Conservation (phyloP, 768 basidiomycete species). For the Pleurotus ostreatus region DNA sequence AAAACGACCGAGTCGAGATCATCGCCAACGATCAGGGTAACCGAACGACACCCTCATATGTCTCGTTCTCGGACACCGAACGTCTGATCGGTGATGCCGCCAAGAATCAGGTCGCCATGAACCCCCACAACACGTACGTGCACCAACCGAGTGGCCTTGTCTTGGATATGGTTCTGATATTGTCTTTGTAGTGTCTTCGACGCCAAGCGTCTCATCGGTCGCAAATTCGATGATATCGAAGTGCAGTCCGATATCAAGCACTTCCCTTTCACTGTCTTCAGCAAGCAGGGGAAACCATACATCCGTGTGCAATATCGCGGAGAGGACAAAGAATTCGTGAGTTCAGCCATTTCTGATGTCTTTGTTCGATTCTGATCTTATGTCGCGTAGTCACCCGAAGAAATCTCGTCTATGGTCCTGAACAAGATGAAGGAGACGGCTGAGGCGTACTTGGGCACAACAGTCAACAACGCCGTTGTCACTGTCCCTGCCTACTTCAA, state of each 20-base stretch:
- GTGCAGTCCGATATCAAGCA: slow-evolving; percentile 79
- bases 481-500: slow-evolving; percentile 99
- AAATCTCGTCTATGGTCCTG: slow-evolving; percentile 99
- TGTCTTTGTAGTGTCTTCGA: slow-evolving; percentile 66
- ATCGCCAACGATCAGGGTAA: slow-evolving; percentile 99
- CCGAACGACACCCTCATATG: slow-evolving; percentile 98
- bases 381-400: slow-evolving; percentile 72
- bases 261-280: slow-evolving; percentile 97
- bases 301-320: slow-evolving; percentile 95
- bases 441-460: slow-evolving; percentile 98
- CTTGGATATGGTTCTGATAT: neutral
- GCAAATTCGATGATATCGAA: slow-evolving; percentile 88
- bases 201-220: slow-evolving; percentile 98
- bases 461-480: slow-evolving; percentile 97
- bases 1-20: slow-evolving; percentile 99
- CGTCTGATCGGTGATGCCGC: slow-evolving; percentile 98
- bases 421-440: slow-evolving; percentile 99
- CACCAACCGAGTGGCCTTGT: neutral
- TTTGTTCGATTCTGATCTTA: slow-evolving; percentile 18
- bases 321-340: slow-evolving; percentile 93
- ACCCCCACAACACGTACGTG: slow-evolving; percentile 82
- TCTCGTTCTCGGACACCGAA: slow-evolving; percentile 95
- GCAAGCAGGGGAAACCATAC: slow-evolving; percentile 95
- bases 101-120: slow-evolving; percentile 99
- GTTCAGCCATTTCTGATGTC: slow-evolving; percentile 19